These are phyloP conservation scores for Lizonia empirigonia DNA, from an alignment of 2,329 filamentous ascomycete genomes.

Conservation along the genomic window DNA sequence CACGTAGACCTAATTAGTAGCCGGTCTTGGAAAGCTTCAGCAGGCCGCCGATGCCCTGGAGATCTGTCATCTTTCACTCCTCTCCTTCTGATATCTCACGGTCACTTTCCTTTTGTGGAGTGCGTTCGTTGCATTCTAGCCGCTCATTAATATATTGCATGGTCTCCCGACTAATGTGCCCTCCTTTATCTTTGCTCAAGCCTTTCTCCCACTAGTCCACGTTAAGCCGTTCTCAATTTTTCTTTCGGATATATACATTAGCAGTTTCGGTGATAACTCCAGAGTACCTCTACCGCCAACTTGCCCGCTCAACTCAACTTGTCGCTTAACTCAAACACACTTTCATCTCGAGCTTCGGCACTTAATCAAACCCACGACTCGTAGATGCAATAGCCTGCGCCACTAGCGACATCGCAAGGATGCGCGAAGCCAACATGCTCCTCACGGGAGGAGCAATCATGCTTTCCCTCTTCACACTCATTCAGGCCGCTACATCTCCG, in stretches of 20 bases:
- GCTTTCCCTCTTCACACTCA: background rate
- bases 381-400: background rate
- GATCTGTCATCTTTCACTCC: background rate
- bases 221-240: background rate
- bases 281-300: background rate
- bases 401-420: background rate
- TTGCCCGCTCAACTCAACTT: background rate
- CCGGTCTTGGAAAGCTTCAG: background rate
- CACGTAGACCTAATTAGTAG: background rate
- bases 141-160: background rate
- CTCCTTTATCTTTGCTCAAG: background rate
- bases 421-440: background rate
- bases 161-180: background rate
- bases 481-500: conserved; percentile 5
- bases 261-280: background rate
- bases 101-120: background rate
- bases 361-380: background rate
- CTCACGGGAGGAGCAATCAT: background rate
- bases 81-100: background rate
- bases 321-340: background rate
- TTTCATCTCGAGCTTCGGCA: background rate
- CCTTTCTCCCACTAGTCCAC: background rate
- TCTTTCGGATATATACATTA: background rate
- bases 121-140: background rate
- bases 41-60: background rate